Base-by-base conservation (phyloP, 495 filamentous ascomycete species). In the Xylaria curta region DNA sequence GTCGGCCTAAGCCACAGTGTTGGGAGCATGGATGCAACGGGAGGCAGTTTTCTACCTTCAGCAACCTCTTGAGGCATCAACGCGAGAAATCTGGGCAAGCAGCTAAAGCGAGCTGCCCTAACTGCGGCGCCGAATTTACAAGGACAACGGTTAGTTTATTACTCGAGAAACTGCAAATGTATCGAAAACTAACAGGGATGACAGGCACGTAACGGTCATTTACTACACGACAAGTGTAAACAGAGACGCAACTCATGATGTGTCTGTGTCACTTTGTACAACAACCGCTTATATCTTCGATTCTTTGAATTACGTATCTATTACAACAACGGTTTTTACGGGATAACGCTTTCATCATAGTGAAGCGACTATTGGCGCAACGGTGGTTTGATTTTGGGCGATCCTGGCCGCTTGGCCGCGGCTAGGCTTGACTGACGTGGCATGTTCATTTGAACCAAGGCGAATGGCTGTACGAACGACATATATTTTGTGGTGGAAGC, bases 1-100 rank as follows among this genome's bases (percentile, higher is more conserved):
- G 89, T 62, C 88, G 93, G 68, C 93, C 93, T 9, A 95, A 94
- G 81, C 94, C 94, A 4, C 94, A 97, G 78, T 97, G 94, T 81
- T 97, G 93, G 93, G 94, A 97, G 60, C 94, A 97, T 74, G 94
- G 94, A 10, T 97, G 94, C 86, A 97, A 97, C 76, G 94, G 94
- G 36, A 90, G 94, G 19, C 92, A 96, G 75, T 97, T 97, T 78
- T 97, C 93, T 2, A 97, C 94, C 15, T 97, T 97, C 78, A 97
- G 94, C 89, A 97, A 97, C 79, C 87, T 97, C 0, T 85, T 97
- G 6, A 87, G 94, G 47, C 94, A 97, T 77, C 94, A 97, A 78
- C 89, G 94, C n/a, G 94, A 97, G 79, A 97, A 96, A 78, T 95
- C 93, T 1, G 94, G 94, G 10, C 93, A 92, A 21, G 93, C 95